Evolutionary conservation across 2,329 filamentous ascomycete genomes (phyloP).

Genomic region (Bisporella sp.): DNA sequence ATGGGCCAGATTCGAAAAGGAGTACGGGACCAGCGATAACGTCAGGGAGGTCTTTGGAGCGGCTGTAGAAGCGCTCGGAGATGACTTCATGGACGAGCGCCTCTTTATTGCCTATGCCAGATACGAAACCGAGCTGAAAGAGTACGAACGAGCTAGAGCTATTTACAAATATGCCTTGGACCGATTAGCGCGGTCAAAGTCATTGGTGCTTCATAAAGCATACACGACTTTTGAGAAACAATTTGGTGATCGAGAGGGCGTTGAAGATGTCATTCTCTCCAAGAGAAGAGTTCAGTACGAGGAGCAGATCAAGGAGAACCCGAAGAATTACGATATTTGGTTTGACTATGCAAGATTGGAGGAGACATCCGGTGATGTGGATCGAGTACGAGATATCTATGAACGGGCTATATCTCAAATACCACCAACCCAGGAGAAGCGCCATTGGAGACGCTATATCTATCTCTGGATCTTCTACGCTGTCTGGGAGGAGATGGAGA

Average conservation of each 20-base stretch:
- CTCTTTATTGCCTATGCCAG: slow-evolving; percentile 94
- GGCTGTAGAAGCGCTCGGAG: slow-evolving; percentile 82
- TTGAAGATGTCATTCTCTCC: slow-evolving; percentile 92
- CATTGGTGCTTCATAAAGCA: slow-evolving; percentile 77
- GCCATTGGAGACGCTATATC: slow-evolving; percentile 95
- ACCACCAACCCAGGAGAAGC: slow-evolving; percentile 90
- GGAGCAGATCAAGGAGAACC: slow-evolving; percentile 85
- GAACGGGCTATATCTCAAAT: slow-evolving; percentile 94
- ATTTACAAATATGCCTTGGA: slow-evolving; percentile 98
- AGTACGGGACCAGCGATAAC: slow-evolving; percentile 83
- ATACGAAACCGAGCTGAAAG: slow-evolving; percentile 90
- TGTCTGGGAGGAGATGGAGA: slow-evolving; percentile 86
- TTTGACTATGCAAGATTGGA: slow-evolving; percentile 91
- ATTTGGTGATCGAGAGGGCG: slow-evolving; percentile 85
- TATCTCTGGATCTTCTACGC: slow-evolving; percentile 98
- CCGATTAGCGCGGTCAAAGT: slow-evolving; percentile 80
- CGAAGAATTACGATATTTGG: slow-evolving; percentile 96
- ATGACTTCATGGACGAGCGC: slow-evolving; percentile 93
- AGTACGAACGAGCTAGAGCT: slow-evolving; percentile 85
- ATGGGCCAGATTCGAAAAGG: slow-evolving; percentile 96
- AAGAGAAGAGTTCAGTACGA: slow-evolving; percentile 93
- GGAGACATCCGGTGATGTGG: slow-evolving; percentile 74
- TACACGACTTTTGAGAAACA: slow-evolving; percentile 99
- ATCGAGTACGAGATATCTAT: slow-evolving; percentile 85
- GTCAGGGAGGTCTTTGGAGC: slow-evolving; percentile 88